A percentile compares a stretch with the other conserved stretches of the same genome.
Evolutionary conservation across 805 yeast genomes (phyloP).

Genomic region (Cyberlindnera euphorbiae): DNA sequence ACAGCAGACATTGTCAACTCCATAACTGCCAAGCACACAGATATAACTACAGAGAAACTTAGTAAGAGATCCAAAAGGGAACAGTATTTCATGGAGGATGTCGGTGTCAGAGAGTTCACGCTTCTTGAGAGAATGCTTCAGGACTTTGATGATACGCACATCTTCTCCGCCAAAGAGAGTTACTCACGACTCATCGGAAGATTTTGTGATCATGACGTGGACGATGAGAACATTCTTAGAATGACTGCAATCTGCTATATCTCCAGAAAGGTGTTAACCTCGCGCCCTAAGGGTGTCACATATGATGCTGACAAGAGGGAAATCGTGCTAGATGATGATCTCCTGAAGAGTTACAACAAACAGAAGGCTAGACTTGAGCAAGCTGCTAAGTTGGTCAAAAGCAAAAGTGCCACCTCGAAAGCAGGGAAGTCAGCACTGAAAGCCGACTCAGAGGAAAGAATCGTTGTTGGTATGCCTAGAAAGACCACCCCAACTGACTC

Average conservation of each 20-base stretch:
- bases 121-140: slow-evolving; percentile 49
- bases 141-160: slow-evolving; percentile 51
- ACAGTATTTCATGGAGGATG: slow-evolving; percentile 62
- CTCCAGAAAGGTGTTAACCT: slow-evolving; percentile 26
- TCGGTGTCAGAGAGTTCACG: slow-evolving; percentile 52
- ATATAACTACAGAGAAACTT: slow-evolving; percentile 6
- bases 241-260: slow-evolving; percentile 31
- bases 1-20: slow-evolving; percentile 29
- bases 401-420: background rate
- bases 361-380: slow-evolving; percentile 4
- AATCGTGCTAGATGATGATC: slow-evolving; percentile 16
- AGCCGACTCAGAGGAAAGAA: background rate
- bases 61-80: slow-evolving; percentile 40
- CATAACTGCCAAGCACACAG: slow-evolving; percentile 15
- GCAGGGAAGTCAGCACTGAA: background rate
- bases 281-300: slow-evolving; percentile 27
- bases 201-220: slow-evolving; percentile 24
- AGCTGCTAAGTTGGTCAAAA: background rate
- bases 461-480: background rate
- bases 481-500: background rate
- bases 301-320: slow-evolving; percentile 18
- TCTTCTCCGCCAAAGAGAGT: slow-evolving; percentile 16
- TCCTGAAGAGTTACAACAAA: slow-evolving; percentile 4
- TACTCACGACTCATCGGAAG: slow-evolving; percentile 22
- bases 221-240: slow-evolving; percentile 30